Percentiles rank a stretch among this genome's conserved stretches.
Evolutionary conservation across 164 flowering plant species (phyloP).

Genomic region (Brasenia schreberi): DNA sequence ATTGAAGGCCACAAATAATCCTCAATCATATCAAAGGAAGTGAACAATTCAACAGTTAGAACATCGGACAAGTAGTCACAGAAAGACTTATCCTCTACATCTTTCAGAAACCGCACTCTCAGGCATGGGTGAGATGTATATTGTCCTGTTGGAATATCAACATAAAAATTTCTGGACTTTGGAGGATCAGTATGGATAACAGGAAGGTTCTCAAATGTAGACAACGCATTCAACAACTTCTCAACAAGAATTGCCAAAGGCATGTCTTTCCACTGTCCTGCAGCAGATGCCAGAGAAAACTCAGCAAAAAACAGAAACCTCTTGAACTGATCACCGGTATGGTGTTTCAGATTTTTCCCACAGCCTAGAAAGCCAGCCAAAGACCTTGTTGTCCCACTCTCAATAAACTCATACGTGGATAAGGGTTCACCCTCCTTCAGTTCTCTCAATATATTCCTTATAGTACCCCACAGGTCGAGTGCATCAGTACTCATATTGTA

Average conservation of each 20-base stretch:
- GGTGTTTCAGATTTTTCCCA: conserved; percentile 29
- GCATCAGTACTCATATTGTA: conserved; percentile 22
- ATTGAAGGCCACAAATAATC: conserved; percentile 56
- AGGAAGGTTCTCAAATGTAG: conserved; percentile 68
- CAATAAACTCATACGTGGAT: conserved; percentile 89
- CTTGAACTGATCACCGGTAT: conserved; percentile 14
- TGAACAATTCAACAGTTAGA: conserved; percentile 62
- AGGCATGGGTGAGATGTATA: conserved; percentile 42
- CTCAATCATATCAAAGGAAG: conserved; percentile 55
- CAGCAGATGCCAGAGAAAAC: conserved; percentile 23
- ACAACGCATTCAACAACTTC: conserved; percentile 57
- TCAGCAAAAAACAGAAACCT: conserved; percentile 56
- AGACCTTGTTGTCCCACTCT: conserved; percentile 71
- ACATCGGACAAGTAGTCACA: conserved; percentile 30
- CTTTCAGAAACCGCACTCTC: conserved; percentile 52
- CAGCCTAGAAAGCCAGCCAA: conserved; percentile 42
- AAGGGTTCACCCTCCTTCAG: conserved; percentile 50
- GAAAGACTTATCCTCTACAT: conserved; percentile 41
- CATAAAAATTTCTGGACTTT: conserved; percentile 36
- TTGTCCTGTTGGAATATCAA: conserved; percentile 50
- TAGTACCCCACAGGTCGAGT: conserved; percentile 27
- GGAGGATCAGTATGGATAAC: conserved; percentile 32
- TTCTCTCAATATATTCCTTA: conserved; percentile 38
- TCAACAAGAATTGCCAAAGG: conserved; percentile 29
- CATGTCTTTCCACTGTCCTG: conserved; percentile 15